Base-by-base conservation (phyloP, 257 asterid genomes). In the Solanum rostratum region DNA sequence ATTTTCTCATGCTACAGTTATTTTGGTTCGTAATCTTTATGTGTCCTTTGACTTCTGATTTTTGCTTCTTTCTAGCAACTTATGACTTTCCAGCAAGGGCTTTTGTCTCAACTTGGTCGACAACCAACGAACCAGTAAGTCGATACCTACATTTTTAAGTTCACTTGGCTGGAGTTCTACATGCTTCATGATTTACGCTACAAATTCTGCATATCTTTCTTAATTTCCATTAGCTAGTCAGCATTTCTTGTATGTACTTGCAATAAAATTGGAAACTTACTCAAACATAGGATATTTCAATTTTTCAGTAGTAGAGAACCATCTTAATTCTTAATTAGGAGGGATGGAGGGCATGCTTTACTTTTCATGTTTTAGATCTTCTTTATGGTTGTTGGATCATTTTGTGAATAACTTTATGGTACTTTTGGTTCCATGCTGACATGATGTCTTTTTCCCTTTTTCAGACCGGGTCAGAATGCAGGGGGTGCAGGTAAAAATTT, bases 51-150 rank as follows among this genome's bases (percentile, higher is more conserved):
- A 49, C 79, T 81, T 41, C 49, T 78, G 7, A 52, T 46, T 69
- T 71, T 81, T 46, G 71, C 15, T 30, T 22, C 20, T 41, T 81
- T 87, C 46, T 90, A 91, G 93, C 93, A 89, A 91, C 90, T 89
- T 50, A 79, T 87, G 88, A 66, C 88, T 19, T 85, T 86, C 78
- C 91, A 87, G 89, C 92, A 91, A 84, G 86, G 90, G 60, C 87
- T 90, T 53, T 49, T 86, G 68, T 87, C 95, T 84, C 95, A 90
- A 85, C 84, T 88, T 53, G 91, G 92, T 62, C 89, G 65, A 30
- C 91, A 88, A 71, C 91, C 66, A 54, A 60, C 88, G 59, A 60
- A 89, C 53, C 92, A 68, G 95, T 92, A 85, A 91, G 92, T 89
- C 78, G 46, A 54, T 7, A 55, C 71, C 41, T 27, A 46, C 4